phyloP scores from a whole-genome alignment of 1,284 basidiomycete species.

The Trichosporon sp. region DNA sequence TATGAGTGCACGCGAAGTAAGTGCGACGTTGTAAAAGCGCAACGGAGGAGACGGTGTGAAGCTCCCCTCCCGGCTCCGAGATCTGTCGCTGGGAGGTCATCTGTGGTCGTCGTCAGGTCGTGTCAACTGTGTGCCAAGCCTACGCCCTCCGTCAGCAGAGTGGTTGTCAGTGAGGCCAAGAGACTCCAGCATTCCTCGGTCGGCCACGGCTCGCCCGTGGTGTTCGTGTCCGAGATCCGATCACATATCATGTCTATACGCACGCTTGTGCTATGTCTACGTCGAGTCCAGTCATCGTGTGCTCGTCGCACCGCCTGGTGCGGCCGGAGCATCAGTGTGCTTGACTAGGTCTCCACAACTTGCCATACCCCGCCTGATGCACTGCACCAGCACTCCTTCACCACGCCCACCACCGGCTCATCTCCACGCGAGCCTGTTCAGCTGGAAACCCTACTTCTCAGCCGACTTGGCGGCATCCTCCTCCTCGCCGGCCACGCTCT shows the following conservation, averaged over 20 bases:
- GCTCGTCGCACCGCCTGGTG: not conserved
- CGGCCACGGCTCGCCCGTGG: not conserved
- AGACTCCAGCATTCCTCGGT: not conserved
- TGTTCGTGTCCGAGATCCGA: conserved; percentile 1
- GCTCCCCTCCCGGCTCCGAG: not conserved
- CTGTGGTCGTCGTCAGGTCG: not conserved
- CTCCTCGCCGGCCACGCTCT: conserved; percentile 16
- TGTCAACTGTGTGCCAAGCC: not conserved
- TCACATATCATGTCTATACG: conserved; percentile 4
- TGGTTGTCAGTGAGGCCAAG: not conserved
- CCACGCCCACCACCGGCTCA: too few relatives aligned
- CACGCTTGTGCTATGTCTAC: conserved; percentile 11
- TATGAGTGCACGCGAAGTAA: not conserved
- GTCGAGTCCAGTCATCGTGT: not conserved
- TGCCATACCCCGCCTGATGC: too few relatives aligned
- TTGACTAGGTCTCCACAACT: not conserved
- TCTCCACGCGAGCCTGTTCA: not conserved
- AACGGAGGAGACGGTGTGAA: not conserved
- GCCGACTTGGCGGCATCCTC: not conserved
- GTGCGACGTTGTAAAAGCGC: not conserved
- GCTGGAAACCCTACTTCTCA: not conserved
- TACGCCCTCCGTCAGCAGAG: not conserved
- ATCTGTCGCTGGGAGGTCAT: too few relatives aligned
- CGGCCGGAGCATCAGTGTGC: not conserved
- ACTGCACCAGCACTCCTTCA: too few relatives aligned